phyloP scores from a whole-genome alignment of 768 basidiomycete species.

The Tephrocybe sp. region DNA sequence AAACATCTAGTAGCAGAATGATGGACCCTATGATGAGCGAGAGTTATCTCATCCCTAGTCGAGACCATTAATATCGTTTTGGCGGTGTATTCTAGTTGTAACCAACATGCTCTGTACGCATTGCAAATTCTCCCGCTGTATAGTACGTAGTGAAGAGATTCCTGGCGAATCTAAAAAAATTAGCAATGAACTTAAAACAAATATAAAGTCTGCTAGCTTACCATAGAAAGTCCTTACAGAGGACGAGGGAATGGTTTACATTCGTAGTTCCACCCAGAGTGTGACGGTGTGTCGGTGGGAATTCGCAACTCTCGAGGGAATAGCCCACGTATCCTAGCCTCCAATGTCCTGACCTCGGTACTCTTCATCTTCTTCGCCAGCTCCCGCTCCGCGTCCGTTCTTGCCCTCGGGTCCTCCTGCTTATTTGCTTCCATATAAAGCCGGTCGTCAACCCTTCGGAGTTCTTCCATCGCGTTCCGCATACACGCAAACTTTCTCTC shows the following conservation, averaged over 20 bases:
- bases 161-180: no score
- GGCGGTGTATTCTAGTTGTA: slow-evolving; percentile 4
- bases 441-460: slow-evolving; percentile 54
- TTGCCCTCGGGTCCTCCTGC: slow-evolving; percentile 68
- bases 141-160: no score
- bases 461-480: slow-evolving; percentile 81
- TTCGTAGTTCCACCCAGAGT: slow-evolving; percentile 83
- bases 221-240: slow-evolving; percentile 27
- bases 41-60: slow-evolving; percentile 10
- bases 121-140: no score
- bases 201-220: slow-evolving; percentile 4
- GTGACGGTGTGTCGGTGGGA: slow-evolving; percentile 83
- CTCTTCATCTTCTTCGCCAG: slow-evolving; percentile 59
- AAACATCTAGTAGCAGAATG: slow-evolving; percentile 47
- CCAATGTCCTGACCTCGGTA: slow-evolving; percentile 65
- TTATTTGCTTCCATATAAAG: slow-evolving; percentile 73
- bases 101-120: not conserved
- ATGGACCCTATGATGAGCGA: slow-evolving; percentile 29
- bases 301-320: slow-evolving; percentile 87
- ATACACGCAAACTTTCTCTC: slow-evolving; percentile 79
- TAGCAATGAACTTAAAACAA: not conserved
- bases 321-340: slow-evolving; percentile 75
- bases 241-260: slow-evolving; percentile 69
- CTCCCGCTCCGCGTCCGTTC: slow-evolving; percentile 54
- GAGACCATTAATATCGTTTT: slow-evolving; percentile 15